Conservation (phyloP, 1,139 yeast genomes). For the Eremothecium sinecaudum region DNA sequence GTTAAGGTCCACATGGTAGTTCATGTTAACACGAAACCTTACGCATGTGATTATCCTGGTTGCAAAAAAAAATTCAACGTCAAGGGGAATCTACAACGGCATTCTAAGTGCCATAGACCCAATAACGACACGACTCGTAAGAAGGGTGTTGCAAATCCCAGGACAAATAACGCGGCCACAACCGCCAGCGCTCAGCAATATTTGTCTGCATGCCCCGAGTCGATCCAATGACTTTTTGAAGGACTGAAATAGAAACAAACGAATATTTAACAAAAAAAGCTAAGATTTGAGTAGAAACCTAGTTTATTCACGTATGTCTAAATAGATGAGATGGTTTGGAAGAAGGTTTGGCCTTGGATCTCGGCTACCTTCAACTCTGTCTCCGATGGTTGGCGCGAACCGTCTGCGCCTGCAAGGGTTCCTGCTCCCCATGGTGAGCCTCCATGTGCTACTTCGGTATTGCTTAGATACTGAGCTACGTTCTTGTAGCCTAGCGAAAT, state of each 20-base stretch:
- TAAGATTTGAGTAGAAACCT: too few species aligned
- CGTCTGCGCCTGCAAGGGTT: slow-evolving; percentile 67
- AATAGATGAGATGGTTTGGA: slow-evolving; percentile 27
- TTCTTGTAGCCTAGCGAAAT: slow-evolving; percentile 74
- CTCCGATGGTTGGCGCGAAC: slow-evolving; percentile 61
- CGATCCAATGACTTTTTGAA: too few species aligned
- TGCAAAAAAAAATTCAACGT: slow-evolving; percentile 68
- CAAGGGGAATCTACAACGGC: slow-evolving; percentile 71
- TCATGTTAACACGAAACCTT: slow-evolving; percentile 82
- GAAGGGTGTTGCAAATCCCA: too few species aligned
- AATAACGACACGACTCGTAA: too few species aligned
- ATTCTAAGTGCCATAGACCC: slow-evolving; percentile 35
- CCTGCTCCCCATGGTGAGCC: slow-evolving; percentile 91
- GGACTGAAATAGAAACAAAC: too few species aligned
- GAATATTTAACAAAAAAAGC: too few species aligned
- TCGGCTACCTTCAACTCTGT: slow-evolving; percentile 56
- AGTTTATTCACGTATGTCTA: too few species aligned
- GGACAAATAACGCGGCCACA: too few species aligned
- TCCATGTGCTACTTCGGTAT: slow-evolving; percentile 66
- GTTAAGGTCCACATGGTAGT: slow-evolving; percentile 70
- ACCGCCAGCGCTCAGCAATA: too few species aligned
- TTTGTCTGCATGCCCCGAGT: too few species aligned
- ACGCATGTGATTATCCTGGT: slow-evolving; percentile 51
- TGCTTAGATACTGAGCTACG: slow-evolving; percentile 48
- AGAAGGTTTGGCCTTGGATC: slow-evolving; percentile 51